These are phyloP conservation scores for Globisporangium paddicum DNA, from an alignment of 352 stramenopile species.

Conservation along the genomic window DNA sequence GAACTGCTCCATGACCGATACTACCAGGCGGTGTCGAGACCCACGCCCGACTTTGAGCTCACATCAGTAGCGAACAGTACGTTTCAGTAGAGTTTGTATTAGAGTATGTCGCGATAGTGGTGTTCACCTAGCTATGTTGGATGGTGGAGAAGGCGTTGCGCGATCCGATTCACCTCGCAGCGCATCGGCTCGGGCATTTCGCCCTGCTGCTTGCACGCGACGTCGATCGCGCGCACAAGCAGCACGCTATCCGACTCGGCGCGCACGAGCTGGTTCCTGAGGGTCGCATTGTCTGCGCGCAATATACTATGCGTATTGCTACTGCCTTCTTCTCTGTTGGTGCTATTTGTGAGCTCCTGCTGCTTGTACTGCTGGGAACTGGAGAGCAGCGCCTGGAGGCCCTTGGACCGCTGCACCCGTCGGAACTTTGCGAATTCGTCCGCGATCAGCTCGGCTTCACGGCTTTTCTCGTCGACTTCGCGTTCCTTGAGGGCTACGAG, in stretches of 20 bases:
- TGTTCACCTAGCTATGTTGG: neutral
- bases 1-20: conserved; percentile 71
- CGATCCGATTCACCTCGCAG: conserved; percentile 51
- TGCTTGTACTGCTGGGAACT: neutral
- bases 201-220: conserved; percentile 47
- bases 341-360: neutral
- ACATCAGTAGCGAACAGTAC: neutral
- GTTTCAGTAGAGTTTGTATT: neutral
- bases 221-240: conserved; percentile 58
- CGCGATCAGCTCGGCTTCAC: conserved; percentile 21
- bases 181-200: conserved; percentile 47
- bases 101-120: neutral
- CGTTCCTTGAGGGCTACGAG: conserved; percentile 39
- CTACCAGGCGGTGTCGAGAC: conserved; percentile 23
- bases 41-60: conserved; percentile 22
- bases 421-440: conserved; percentile 27
- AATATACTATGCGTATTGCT: conserved; percentile 26
- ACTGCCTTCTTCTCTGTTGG: neutral
- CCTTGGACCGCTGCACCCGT: conserved; percentile 27
- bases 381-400: conserved; percentile 29
- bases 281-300: conserved; percentile 35
- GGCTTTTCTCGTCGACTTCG: conserved; percentile 21
- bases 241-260: conserved; percentile 57
- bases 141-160: conserved; percentile 29
- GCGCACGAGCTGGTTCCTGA: conserved; percentile 60